Base-by-base conservation (phyloP, 495 filamentous ascomycete species). In the Aspergillus egyptiacus region DNA sequence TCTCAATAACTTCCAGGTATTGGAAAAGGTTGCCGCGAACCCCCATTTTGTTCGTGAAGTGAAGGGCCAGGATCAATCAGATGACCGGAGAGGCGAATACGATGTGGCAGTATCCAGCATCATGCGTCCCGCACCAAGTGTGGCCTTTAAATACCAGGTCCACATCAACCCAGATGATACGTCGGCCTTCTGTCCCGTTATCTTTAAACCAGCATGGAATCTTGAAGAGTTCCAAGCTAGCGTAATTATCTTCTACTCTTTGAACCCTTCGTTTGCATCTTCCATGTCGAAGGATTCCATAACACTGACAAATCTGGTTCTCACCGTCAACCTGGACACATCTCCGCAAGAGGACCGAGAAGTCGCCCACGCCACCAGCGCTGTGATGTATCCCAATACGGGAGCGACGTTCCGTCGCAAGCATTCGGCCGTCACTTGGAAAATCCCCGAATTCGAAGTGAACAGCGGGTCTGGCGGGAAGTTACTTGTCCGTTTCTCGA, bases 101-200 rank as follows among this genome's bases (percentile, higher is more conserved):
- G 77, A 72, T 4, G 69, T 97, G 34, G 79, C 86, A 54, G 64
- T 88, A 2, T 72, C 81, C 7, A 83, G 78, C 54, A 77, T 96
- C 44, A 73, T 79, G 38, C 85, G 80, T 47, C 83, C 87, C 9
- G 59, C 66, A 36, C 72, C 72, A 6, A 76, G 85, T 0, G 83
- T 93, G 2, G 93, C 87, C 24, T 98, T 98, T 72, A 96, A 91
- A 51, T 98, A 97, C 62, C 86, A 91, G 64, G 71, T 96, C n/a
- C 89, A 95, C 55, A 62, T 90, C 23, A 84, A 93, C 23, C 75
- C 75, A 35, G 52, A 68, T 14, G 79, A 79, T 45, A 66, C 80
- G 11, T 71, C 77, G 20, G 61, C 80, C n/a, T 85, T 86, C 58
- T 82, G 84, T 17, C 93, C 94, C 0, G 69, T 98, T 22, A 73